These are phyloP conservation scores for Penicillium freii DNA, from an alignment of 2,329 filamentous ascomycete genomes.

Conservation along the genomic window DNA sequence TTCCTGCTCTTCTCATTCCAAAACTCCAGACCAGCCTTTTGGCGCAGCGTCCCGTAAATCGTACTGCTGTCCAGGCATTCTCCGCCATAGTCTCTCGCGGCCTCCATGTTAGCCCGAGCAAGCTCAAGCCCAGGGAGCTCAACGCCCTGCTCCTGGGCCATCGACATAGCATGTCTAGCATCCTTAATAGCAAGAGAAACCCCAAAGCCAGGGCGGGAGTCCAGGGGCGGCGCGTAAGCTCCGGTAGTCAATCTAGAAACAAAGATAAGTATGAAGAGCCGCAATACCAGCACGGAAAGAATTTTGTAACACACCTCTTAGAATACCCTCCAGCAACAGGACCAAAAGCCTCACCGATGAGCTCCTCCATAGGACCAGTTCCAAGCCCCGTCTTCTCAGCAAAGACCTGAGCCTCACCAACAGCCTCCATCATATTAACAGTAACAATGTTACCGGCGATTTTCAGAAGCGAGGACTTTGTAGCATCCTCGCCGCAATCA, in stretches of 20 bases:
- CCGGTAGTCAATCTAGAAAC: slow-evolving; percentile 41
- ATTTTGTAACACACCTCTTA: slow-evolving; percentile 31
- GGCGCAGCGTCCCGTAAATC: slow-evolving; percentile 39
- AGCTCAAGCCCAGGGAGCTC: slow-evolving; percentile 35
- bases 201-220: slow-evolving; percentile 37
- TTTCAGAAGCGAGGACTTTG: slow-evolving; percentile 45
- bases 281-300: neutral
- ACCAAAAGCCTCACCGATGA: slow-evolving; percentile 47
- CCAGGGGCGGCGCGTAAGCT: slow-evolving; percentile 41
- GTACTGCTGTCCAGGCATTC: slow-evolving; percentile 41
- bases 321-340: slow-evolving; percentile 45
- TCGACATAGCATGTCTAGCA: slow-evolving; percentile 35
- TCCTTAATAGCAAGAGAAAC: slow-evolving; percentile 42
- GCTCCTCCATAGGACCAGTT: slow-evolving; percentile 41
- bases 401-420: slow-evolving; percentile 48
- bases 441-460: slow-evolving; percentile 48
- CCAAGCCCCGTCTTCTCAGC: slow-evolving; percentile 48
- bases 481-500: slow-evolving; percentile 45
- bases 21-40: slow-evolving; percentile 38
- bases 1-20: slow-evolving; percentile 42
- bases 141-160: slow-evolving; percentile 33
- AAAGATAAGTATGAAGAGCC: neutral
- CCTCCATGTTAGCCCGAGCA: slow-evolving; percentile 38
- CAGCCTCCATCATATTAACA: slow-evolving; percentile 47
- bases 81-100: slow-evolving; percentile 37